phyloP scores from a whole-genome alignment of 2,329 filamentous ascomycete genomes.

The Pyricularia sp. region DNA sequence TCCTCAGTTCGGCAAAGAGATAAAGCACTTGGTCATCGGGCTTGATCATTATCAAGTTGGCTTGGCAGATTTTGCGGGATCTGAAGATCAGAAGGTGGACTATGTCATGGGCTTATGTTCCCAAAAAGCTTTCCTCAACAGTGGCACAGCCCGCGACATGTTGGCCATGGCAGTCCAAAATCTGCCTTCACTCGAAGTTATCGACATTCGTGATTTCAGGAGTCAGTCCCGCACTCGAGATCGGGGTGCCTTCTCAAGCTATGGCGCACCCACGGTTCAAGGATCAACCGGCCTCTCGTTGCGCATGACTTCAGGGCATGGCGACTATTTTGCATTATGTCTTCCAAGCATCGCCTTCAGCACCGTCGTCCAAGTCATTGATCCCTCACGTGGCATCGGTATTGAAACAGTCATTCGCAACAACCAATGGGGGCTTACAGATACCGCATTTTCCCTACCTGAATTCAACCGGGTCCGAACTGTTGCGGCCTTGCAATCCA shows the following conservation, averaged over 20 bases:
- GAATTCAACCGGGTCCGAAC: slow-evolving; percentile 25
- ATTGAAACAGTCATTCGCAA: slow-evolving; percentile 38
- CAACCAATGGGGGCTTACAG: slow-evolving; percentile 19
- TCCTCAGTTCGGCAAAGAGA: slow-evolving; percentile 26
- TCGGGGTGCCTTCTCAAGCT: slow-evolving; percentile 40
- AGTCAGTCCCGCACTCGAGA: slow-evolving; percentile 41
- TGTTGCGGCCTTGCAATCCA: slow-evolving; percentile 29
- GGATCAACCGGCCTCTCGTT: slow-evolving; percentile 22
- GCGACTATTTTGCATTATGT: neutral
- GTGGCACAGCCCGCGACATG: slow-evolving; percentile 41
- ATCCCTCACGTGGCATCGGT: slow-evolving; percentile 23
- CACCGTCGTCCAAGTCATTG: slow-evolving; percentile 30
- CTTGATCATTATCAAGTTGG: slow-evolving; percentile 21
- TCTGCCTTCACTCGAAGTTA: slow-evolving; percentile 41
- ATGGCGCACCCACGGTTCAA: slow-evolving; percentile 33
- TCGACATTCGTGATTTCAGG: slow-evolving; percentile 52
- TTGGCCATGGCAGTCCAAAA: slow-evolving; percentile 46
- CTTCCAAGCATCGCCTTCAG: slow-evolving; percentile 22
- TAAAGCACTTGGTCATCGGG: slow-evolving; percentile 40
- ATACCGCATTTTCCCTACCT: slow-evolving; percentile 37
- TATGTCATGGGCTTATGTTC: slow-evolving; percentile 6
- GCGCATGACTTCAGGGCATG: slow-evolving; percentile 2
- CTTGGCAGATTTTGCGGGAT: neutral
- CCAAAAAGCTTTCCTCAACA: slow-evolving; percentile 25
- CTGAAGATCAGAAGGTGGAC: neutral